These are phyloP conservation scores for Phaeosphaeriaceae sp. DNA, from an alignment of 2,329 filamentous ascomycete genomes.

Conservation along the genomic window DNA sequence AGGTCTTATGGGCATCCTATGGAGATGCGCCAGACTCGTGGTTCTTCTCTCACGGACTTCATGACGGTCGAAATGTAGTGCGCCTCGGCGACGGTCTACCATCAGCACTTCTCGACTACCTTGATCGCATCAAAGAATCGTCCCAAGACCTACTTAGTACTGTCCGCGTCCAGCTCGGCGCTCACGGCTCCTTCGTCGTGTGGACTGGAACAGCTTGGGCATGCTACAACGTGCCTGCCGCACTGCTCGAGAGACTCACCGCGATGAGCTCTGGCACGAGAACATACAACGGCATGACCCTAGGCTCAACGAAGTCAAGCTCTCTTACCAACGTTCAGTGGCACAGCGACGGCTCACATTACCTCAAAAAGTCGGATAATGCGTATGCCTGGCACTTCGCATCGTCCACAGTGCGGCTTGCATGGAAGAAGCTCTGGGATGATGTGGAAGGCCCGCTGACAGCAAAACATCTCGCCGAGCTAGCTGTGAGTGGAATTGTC, in stretches of 20 bases:
- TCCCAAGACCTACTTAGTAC: background rate
- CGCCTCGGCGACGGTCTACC: conserved; percentile 20
- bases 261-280: conserved; percentile 11
- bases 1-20: conserved; percentile 36
- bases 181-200: conserved; percentile 27
- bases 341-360: conserved; percentile 33
- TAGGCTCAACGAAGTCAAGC: conserved; percentile 19
- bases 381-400: conserved; percentile 19
- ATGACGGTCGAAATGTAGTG: conserved; percentile 13
- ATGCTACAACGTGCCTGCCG: conserved; percentile 19
- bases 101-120: conserved; percentile 11
- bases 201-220: conserved; percentile 31
- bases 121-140: conserved; percentile 8
- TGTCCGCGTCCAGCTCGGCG: conserved; percentile 37
- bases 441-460: background rate
- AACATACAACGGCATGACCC: conserved; percentile 6
- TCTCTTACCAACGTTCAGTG: conserved; percentile 13
- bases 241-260: conserved; percentile 11
- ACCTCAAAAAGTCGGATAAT: conserved; percentile 12
- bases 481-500: conserved; percentile 25
- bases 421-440: conserved; percentile 31
- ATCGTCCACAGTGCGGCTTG: conserved; percentile 11
- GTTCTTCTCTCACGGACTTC: conserved; percentile 35
- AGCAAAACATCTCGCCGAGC: conserved; percentile 11
- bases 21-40: conserved; percentile 31